Base-by-base conservation (phyloP, 345 rosid species). In the Acer campestre region DNA sequence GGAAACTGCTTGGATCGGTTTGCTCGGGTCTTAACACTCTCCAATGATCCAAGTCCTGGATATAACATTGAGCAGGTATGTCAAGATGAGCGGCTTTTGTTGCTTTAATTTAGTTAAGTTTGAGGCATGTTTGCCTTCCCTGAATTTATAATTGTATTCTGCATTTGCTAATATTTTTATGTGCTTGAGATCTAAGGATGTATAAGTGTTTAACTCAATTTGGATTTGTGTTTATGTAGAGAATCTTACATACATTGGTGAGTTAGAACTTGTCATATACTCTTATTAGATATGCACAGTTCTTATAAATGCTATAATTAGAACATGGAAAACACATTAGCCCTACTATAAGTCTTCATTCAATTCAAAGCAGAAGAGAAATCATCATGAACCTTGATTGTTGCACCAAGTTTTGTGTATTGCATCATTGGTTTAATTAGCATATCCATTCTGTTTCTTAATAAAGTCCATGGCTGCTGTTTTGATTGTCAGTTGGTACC, bases 1-100 rank as follows among this genome's bases (percentile, higher is more conserved):
- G 99, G 98, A 31, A 97, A 97, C 83, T 97, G 98, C 80, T 87
- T 96, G 92, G 98, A 94, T 61, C 90, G 98, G 65, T 94, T 97
- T 71, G 98, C 98, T 76, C 84, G 99, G 82, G 93, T 97, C 23
- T 85, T 97, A 78, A 90, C 88, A 4, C 88, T 97, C 14, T 94
- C 99, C 27, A 97, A 97, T 84, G 98, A 97, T 86, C 99, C 98
- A n/a, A 93, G 96, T 71, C 99, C 99, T 20, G 98, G 99, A 68
- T 94, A 97, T 81, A 97, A 97, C 84, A 97, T 94, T 14, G 99
- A 94, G 82, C 99, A 97, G 98, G 99, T 92, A 75, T 17, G 76
- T 67, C 0, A 69, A 22, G 40, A 61, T 16, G 40, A 31, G 1
- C 31, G 68, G 20, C 10, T 46, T 46, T 46, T 46, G 12, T 10